These are phyloP conservation scores for Coniochaeta prunicola DNA, from an alignment of 2,329 filamentous ascomycete genomes.

Conservation along the genomic window DNA sequence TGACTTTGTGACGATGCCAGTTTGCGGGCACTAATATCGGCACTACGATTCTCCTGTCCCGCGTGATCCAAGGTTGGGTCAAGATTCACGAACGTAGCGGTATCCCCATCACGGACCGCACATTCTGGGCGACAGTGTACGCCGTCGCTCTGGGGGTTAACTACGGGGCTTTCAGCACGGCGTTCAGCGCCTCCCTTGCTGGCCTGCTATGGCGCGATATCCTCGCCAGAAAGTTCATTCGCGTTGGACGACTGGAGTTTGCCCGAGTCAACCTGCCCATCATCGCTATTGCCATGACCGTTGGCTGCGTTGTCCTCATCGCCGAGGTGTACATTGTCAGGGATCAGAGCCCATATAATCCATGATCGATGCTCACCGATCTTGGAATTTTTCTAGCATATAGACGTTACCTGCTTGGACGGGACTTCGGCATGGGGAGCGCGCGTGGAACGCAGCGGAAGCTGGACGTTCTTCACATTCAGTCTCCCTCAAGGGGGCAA, in stretches of 20 bases:
- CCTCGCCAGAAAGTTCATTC: conserved; percentile 59
- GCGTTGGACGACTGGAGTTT: conserved; percentile 56
- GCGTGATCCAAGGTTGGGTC: conserved; percentile 63
- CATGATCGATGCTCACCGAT: no score
- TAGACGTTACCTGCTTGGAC: no score
- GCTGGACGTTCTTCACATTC: no score
- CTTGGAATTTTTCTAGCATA: no score
- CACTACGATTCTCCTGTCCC: conserved; percentile 64
- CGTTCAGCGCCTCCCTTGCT: conserved; percentile 65
- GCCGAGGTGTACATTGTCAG: conserved; percentile 55
- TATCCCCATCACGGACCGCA: conserved; percentile 50
- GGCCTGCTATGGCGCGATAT: conserved; percentile 70
- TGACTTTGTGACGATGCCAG: no score
- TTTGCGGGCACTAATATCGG: conserved; percentile 74
- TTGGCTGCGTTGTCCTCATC: conserved; percentile 54
- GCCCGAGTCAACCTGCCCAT: conserved; percentile 63
- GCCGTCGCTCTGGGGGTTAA: conserved; percentile 70
- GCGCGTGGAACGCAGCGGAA: no score
- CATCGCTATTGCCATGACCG: conserved; percentile 60
- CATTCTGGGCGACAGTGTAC: conserved; percentile 68
- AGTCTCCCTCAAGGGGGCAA: no score
- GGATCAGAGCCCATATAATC: no score
- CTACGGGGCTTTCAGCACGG: conserved; percentile 66
- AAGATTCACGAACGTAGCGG: conserved; percentile 43
- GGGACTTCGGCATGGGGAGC: no score